Percentiles rank a stretch among this genome's conserved stretches.
These are phyloP conservation scores for Pseudonectria foliicola DNA, from an alignment of 2,329 filamentous ascomycete species.

Conservation along the genomic window DNA sequence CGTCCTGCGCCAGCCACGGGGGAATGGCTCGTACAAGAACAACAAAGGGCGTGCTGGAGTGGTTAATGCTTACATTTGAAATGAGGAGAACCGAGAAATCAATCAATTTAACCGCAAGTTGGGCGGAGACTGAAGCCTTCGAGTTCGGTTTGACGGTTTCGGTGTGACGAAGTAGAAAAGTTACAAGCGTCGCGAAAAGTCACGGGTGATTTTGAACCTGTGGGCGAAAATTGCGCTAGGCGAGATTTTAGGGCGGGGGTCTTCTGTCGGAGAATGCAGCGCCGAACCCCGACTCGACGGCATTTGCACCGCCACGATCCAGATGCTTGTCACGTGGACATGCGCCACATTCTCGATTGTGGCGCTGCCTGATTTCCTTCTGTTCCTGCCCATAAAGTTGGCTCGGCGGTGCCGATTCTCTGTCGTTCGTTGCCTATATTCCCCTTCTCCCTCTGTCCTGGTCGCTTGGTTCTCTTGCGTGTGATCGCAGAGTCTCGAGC, in stretches of 20 bases:
- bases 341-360: slow-evolving; percentile 11
- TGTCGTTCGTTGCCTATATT: slow-evolving; percentile 16
- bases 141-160: slow-evolving; percentile 57
- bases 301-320: slow-evolving; percentile 15
- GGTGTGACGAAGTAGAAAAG: slow-evolving; percentile 25
- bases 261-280: slow-evolving; percentile 9
- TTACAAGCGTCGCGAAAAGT: slow-evolving; percentile 17
- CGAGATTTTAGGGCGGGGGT: slow-evolving; percentile 16
- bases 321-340: slow-evolving; percentile 13
- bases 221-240: slow-evolving; percentile 22
- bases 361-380: slow-evolving; percentile 20
- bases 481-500: slow-evolving; percentile 15
- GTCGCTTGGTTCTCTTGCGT: slow-evolving; percentile 16
- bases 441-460: slow-evolving; percentile 15
- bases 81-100: slow-evolving; percentile 71
- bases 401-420: slow-evolving; percentile 14
- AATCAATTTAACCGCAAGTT: slow-evolving; percentile 99
- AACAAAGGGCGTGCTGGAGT: not conserved
- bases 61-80: slow-evolving; percentile 28
- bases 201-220: slow-evolving; percentile 26
- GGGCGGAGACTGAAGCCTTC: slow-evolving; percentile 99
- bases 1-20: slow-evolving; percentile 3
- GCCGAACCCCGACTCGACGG: not conserved
- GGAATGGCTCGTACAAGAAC: not conserved
- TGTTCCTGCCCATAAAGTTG: slow-evolving; percentile 19